These are phyloP conservation scores for Venturia oleaginea DNA, from an alignment of 2,329 filamentous ascomycete species.

Conservation along the genomic window DNA sequence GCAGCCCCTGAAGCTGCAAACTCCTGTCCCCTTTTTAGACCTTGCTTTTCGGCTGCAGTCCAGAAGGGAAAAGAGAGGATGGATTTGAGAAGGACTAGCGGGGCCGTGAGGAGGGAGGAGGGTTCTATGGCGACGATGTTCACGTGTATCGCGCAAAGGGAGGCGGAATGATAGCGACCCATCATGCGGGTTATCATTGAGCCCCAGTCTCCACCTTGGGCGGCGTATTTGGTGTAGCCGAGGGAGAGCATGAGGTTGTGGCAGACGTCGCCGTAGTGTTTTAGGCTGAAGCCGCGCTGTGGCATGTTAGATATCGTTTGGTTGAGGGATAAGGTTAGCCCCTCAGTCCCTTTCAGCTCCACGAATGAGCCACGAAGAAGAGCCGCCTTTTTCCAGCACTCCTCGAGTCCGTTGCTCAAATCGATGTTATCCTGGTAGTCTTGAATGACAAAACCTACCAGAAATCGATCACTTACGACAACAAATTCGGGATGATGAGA, in stretches of 20 bases:
- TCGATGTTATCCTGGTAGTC: too few species aligned
- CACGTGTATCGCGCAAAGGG: constrained; percentile 52
- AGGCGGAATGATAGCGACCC: constrained; percentile 47
- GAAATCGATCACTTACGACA: too few species aligned
- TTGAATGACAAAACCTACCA: too few species aligned
- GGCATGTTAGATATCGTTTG: background rate
- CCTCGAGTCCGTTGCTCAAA: too few species aligned
- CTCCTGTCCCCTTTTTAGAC: constrained; percentile 46
- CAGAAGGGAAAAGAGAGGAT: background rate
- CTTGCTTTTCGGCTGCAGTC: constrained; percentile 40
- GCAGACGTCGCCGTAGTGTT: constrained; percentile 54
- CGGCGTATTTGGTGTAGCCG: constrained; percentile 52
- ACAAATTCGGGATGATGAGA: too few species aligned
- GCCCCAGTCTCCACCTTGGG: constrained; percentile 64
- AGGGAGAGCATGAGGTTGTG: constrained; percentile 61
- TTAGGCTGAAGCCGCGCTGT: constrained; percentile 38
- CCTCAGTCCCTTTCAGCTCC: background rate
- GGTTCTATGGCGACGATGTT: constrained; percentile 45
- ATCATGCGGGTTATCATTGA: constrained; percentile 55
- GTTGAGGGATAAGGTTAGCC: background rate
- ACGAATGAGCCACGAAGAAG: background rate
- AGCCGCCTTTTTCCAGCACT: too few species aligned
- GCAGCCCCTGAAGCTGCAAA: constrained; percentile 48
- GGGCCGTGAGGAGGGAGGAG: constrained; percentile 48
- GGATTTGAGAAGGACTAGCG: constrained; percentile 19